These are phyloP conservation scores for Beauveria rudraprayagi DNA, from an alignment of 2,329 filamentous ascomycete genomes.

Conservation along the genomic window DNA sequence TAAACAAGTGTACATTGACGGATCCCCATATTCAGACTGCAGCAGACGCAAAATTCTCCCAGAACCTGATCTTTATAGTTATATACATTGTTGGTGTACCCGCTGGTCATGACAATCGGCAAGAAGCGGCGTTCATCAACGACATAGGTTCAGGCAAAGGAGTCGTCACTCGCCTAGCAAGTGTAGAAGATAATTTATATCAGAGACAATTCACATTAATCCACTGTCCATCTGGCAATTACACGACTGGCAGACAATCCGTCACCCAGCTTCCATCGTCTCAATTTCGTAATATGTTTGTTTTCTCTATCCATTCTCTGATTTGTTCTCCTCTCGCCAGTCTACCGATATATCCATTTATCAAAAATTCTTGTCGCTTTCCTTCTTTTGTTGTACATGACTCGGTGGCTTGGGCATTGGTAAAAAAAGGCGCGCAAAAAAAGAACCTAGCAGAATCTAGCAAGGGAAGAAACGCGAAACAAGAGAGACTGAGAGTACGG, in stretches of 20 bases:
- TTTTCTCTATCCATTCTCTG: slow-evolving; percentile 5
- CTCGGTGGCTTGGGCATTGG: not conserved
- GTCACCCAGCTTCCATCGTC: not conserved
- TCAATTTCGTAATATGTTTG: not conserved
- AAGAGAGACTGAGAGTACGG: not conserved
- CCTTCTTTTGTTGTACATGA: slow-evolving; percentile 4
- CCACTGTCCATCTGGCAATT: too few relatives aligned
- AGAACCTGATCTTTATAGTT: not conserved
- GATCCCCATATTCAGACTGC: not conserved
- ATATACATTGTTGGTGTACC: not conserved
- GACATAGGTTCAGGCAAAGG: not conserved
- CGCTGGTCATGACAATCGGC: not conserved
- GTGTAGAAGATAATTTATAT: not conserved
- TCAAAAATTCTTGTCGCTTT: not conserved
- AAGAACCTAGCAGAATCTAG: not conserved
- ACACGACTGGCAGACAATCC: too few relatives aligned
- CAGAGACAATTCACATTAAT: not conserved
- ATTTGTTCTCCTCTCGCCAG: not conserved
- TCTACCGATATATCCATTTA: not conserved
- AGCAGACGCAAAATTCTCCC: not conserved
- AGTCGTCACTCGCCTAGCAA: not conserved
- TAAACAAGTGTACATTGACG: too few relatives aligned
- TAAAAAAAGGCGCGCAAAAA: not conserved
- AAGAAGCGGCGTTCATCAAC: not conserved
- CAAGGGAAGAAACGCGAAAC: not conserved